Percentiles rank a stretch among this genome's conserved stretches.
These are phyloP conservation scores for Penicillium pancosmium DNA, from an alignment of 495 filamentous ascomycete species.

Conservation along the genomic window DNA sequence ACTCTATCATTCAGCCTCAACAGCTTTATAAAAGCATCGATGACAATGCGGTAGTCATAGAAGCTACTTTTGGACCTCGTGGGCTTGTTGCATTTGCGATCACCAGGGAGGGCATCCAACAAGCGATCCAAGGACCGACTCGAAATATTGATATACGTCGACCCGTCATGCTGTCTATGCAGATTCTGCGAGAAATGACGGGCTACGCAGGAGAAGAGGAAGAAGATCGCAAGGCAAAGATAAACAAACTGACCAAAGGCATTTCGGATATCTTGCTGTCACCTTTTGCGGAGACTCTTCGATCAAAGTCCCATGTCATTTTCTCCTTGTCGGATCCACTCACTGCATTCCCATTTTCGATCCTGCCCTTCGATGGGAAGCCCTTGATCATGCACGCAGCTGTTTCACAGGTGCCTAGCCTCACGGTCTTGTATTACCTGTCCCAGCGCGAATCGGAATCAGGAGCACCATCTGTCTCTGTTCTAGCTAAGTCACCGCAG, in stretches of 20 bases:
- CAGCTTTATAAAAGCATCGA: constrained; percentile 26
- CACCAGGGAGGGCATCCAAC: constrained; percentile 26
- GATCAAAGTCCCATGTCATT: constrained; percentile 30
- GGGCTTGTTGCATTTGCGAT: constrained; percentile 27
- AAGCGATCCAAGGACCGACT: constrained; percentile 12
- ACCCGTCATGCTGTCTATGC: constrained; percentile 26
- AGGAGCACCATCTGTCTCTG: constrained; percentile 26
- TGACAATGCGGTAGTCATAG: constrained; percentile 26
- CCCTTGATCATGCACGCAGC: constrained; percentile 29
- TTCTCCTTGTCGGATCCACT: constrained; percentile 32
- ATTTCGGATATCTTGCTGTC: constrained; percentile 24
- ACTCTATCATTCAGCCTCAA: constrained; percentile 19
- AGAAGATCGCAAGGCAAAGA: constrained; percentile 12
- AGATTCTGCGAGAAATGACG: constrained; percentile 28
- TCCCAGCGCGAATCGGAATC: constrained; percentile 24
- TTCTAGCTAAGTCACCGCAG: constrained; percentile 29
- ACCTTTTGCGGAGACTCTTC: constrained; percentile 27
- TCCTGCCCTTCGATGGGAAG: constrained; percentile 25
- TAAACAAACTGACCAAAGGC: constrained; percentile 13
- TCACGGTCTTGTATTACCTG: constrained; percentile 32
- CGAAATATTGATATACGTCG: constrained; percentile 14
- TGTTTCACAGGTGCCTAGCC: constrained; percentile 31
- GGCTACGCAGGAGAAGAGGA: constrained; percentile 23
- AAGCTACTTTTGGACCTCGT: constrained; percentile 23
- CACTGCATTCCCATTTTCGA: constrained; percentile 32